Evolutionary conservation across 495 filamentous ascomycete species (phyloP).

Genomic region (Pseudomonodictys pantanalensis): DNA sequence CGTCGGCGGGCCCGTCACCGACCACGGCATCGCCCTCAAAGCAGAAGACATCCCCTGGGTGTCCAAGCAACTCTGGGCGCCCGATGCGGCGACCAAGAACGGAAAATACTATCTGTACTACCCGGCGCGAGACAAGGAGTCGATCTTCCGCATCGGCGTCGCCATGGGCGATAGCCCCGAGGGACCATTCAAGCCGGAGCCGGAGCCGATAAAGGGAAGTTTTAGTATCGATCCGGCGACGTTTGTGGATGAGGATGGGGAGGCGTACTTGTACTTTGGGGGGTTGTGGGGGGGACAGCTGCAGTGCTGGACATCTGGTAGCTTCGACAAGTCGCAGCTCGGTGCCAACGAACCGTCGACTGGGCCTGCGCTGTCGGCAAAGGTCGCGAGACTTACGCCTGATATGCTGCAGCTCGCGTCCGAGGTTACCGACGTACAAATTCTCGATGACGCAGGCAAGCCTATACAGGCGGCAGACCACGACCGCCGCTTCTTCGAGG

Average conservation of each 20-base stretch:
- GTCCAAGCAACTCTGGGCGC: constrained; percentile 62
- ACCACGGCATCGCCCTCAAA: constrained; percentile 58
- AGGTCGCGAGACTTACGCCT: constrained; percentile 57
- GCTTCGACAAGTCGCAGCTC: constrained; percentile 45
- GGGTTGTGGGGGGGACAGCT: constrained; percentile 73
- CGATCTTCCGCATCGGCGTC: constrained; percentile 64
- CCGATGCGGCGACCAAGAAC: constrained; percentile 57
- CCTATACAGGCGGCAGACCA: constrained; percentile 62
- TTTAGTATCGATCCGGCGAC: constrained; percentile 64
- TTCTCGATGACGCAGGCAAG: constrained; percentile 58
- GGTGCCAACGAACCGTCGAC: constrained; percentile 51
- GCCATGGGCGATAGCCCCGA: constrained; percentile 53
- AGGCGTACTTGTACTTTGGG: constrained; percentile 63
- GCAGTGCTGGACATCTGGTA: constrained; percentile 50
- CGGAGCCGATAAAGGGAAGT: constrained; percentile 57
- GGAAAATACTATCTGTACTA: constrained; percentile 66
- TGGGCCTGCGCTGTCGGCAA: constrained; percentile 53
- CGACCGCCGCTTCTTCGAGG: constrained; percentile 74
- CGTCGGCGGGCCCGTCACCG: constrained; percentile 52
- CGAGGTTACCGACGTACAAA: constrained; percentile 52
- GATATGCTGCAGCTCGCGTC: constrained; percentile 61
- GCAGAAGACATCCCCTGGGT: constrained; percentile 60
- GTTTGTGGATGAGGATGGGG: constrained; percentile 60
- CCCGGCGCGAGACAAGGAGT: constrained; percentile 57
- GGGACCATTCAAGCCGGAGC: constrained; percentile 57